Conservation (phyloP, 371 early-diverging fungal species). For the Rhizopus stolonifer region DNA sequence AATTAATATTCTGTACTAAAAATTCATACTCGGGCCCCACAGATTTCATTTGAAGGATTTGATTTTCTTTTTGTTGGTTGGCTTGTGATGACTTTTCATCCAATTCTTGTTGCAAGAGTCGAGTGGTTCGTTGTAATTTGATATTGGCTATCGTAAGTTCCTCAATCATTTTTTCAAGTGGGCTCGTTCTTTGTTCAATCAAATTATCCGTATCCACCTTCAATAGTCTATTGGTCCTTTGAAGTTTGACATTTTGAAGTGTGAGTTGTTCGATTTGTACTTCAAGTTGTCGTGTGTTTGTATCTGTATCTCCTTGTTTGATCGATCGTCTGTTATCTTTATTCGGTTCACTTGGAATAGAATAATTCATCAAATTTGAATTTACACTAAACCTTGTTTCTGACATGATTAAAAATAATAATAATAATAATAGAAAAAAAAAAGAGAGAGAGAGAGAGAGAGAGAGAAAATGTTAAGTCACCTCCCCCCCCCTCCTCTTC, state of each 20-base stretch:
- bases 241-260: conserved; percentile 48
- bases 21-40: conserved; percentile 57
- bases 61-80: conserved; percentile 28
- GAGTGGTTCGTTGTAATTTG: conserved; percentile 43
- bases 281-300: conserved; percentile 42
- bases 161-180: conserved; percentile 39
- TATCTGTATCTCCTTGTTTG: conserved; percentile 43
- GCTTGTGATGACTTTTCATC: conserved; percentile 34
- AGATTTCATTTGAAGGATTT: conserved; percentile 43
- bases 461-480: conserved; percentile 1
- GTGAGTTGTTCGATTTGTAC: conserved; percentile 48
- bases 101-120: conserved; percentile 41
- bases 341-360: conserved; percentile 28
- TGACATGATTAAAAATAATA: conserved; percentile 2
- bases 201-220: conserved; percentile 53
- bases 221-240: conserved; percentile 49
- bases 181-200: conserved; percentile 50
- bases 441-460: too few relatives aligned
- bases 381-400: conserved; percentile 46
- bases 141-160: conserved; percentile 44
- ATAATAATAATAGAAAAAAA: too few relatives aligned
- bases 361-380: conserved; percentile 55
- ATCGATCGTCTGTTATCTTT: conserved; percentile 27
- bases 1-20: conserved; percentile 51
- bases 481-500: background rate